A percentile compares a stretch with the other conserved stretches of the same genome.
phyloP scores from a whole-genome alignment of 2,329 filamentous ascomycete genomes.

The Daldinia eschscholtzii region DNA sequence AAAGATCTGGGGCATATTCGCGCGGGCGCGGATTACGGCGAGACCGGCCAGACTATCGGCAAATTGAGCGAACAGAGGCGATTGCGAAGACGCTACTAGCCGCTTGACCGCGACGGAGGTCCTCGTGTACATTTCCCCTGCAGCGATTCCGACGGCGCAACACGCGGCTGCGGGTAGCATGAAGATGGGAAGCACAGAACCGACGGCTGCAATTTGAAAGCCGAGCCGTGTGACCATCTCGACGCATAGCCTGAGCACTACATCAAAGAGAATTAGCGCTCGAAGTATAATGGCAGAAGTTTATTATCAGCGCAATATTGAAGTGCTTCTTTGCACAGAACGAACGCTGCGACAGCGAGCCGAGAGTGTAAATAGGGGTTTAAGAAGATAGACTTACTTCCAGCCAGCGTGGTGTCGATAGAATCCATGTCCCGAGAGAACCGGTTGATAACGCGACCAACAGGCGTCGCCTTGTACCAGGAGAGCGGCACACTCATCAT shows the following conservation, averaged over 20 bases:
- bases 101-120: constrained; percentile 59
- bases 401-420: constrained; percentile 63
- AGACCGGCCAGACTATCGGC: constrained; percentile 65
- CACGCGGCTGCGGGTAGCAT: constrained; percentile 57
- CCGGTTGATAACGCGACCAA: constrained; percentile 67
- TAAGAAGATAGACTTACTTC: constrained; percentile 42
- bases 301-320: too few relatives aligned
- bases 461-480: constrained; percentile 68
- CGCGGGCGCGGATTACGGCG: constrained; percentile 64
- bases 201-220: constrained; percentile 56
- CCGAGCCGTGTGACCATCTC: constrained; percentile 54
- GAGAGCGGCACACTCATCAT: constrained; percentile 67
- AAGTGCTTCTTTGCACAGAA: too few relatives aligned
- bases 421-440: constrained; percentile 70
- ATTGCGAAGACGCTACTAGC: constrained; percentile 58
- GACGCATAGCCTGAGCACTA: constrained; percentile 59
- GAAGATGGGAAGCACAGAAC: constrained; percentile 60
- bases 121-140: constrained; percentile 61
- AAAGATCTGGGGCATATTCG: constrained; percentile 63
- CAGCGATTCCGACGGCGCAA: constrained; percentile 55
- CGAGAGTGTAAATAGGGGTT: neutral
- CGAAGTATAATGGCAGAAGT: neutral
- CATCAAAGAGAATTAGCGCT: constrained; percentile 15
- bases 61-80: constrained; percentile 69
- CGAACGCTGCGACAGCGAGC: neutral